Evolutionary conservation across 2,329 filamentous ascomycete species (phyloP), one percentile per base, ranked within the genome.

Genomic region (Coleophoma eucalyptorum): DNA sequence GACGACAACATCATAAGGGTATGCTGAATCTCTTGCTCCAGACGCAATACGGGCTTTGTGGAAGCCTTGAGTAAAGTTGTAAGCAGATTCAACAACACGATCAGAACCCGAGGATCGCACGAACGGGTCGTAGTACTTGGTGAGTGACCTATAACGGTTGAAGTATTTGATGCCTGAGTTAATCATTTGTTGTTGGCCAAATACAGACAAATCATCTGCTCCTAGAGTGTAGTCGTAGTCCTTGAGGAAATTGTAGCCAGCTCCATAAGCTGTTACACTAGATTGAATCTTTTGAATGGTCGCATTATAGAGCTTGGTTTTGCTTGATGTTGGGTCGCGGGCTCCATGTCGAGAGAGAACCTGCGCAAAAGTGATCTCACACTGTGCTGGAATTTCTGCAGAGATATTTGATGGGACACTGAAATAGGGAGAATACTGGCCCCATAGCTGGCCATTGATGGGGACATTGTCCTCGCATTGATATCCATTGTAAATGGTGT

Each of bases 401-500:
- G 81, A 73, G 46, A 90, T 80, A 3, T 80, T 73, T 1, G 87
- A 90, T 6, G 84, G 78, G 0, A 92, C 85, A 1, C 85, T 79
- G 69, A 89, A 96, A 71, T 84, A 95, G 2, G 91, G 89, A 16
- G 90, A 87, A 67, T 96, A 96, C 66, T 93, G 90, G 50, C 91
- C 92, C 90, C 90, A 96, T 50, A 52, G 62, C 18, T 60, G 65
- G 26, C 6, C 10, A 26, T 26, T 26, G 26, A 26, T 6, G 43
- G 65, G 65, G 34, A 68, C 64, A 40, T 59, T 52, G 21, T 62
- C 58, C 49, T 58, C 52, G 49, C 65, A 68, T 50, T 58, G 58
- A 50, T 60, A 68, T 34, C 65, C 65, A 48, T 51, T 43, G 10
- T 60, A 49, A 13, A 62, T 49, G 18, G 57, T 59, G 49, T 65